Conservation (phyloP, 1,284 basidiomycete species). For the Boletus hoseneyae region DNA sequence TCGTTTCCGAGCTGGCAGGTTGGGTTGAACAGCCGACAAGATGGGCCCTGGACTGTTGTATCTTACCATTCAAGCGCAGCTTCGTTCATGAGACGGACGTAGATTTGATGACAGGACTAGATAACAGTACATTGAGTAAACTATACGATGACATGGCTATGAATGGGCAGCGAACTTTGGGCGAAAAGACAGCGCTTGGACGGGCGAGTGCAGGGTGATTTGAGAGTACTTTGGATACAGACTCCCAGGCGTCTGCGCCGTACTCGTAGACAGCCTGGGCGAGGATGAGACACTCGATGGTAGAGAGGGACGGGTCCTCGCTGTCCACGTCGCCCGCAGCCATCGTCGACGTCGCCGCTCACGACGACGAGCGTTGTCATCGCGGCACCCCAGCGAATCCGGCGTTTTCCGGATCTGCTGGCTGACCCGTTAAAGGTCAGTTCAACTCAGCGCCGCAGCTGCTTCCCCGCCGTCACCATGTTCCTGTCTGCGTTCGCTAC, state of each 20-base stretch:
- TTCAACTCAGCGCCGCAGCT: constrained; percentile 17
- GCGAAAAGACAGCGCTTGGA: constrained; percentile 63
- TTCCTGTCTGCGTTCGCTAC: constrained; percentile 56
- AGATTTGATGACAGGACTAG: constrained; percentile 67
- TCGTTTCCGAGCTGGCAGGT: constrained; percentile 39
- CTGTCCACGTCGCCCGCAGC: constrained; percentile 7
- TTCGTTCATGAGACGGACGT: constrained; percentile 64
- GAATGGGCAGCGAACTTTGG: constrained; percentile 46
- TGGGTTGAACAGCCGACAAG: constrained; percentile 13
- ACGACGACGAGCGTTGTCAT: too few species aligned
- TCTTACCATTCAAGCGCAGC: constrained; percentile 66
- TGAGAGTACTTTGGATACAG: constrained; percentile 63
- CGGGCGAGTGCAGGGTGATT: constrained; percentile 65
- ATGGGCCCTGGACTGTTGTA: background rate
- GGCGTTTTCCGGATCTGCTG: constrained; percentile 20
- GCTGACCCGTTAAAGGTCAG: constrained; percentile 14
- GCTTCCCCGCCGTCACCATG: constrained; percentile 54
- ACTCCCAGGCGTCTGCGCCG: constrained; percentile 71
- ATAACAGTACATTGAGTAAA: constrained; percentile 21
- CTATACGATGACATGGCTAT: constrained; percentile 7
- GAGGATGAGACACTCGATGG: constrained; percentile 69
- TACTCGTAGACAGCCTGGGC: constrained; percentile 84
- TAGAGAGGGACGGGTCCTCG: constrained; percentile 35
- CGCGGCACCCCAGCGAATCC: constrained; percentile 14
- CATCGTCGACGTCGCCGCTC: constrained; percentile 16